phyloP scores from a whole-genome alignment of 768 basidiomycete genomes.

The Lactifluus volemus region DNA sequence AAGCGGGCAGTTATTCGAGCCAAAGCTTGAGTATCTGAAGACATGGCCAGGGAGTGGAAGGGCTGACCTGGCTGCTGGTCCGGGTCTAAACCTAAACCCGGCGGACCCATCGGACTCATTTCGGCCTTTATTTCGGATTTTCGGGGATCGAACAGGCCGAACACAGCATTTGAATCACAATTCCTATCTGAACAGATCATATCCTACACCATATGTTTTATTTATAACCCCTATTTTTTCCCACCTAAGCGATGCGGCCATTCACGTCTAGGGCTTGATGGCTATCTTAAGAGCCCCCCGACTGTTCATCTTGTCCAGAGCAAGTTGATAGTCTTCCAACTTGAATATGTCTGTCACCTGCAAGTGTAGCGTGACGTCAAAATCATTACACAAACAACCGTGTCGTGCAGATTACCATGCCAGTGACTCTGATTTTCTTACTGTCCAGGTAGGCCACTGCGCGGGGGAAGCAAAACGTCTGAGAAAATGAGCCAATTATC shows the following conservation, averaged over 20 bases:
- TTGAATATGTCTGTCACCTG: constrained; percentile 51
- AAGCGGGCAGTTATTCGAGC: constrained; percentile 55
- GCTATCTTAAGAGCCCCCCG: constrained; percentile 45
- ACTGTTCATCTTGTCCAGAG: constrained; percentile 57
- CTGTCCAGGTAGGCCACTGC: constrained; percentile 84
- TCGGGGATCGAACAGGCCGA: too few relatives aligned
- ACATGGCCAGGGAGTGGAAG: constrained; percentile 21
- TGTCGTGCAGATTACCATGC: constrained; percentile 46
- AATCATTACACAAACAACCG: neutral
- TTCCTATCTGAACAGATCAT: neutral
- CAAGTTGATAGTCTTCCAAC: constrained; percentile 52
- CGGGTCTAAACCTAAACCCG: too few relatives aligned
- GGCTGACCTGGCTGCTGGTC: too few relatives aligned
- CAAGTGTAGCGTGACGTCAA: neutral
- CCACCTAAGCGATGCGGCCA: neutral
- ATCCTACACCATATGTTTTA: neutral
- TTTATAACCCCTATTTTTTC: neutral
- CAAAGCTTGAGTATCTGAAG: constrained; percentile 25
- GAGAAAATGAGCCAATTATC: constrained; percentile 90
- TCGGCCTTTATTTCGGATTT: too few relatives aligned
- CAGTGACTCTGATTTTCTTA: constrained; percentile 73
- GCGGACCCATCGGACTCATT: too few relatives aligned
- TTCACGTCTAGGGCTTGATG: constrained; percentile 34
- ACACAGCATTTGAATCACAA: too few relatives aligned
- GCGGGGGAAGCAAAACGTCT: constrained; percentile 83